Conservation (phyloP, 139 green algal species). For the Pleodorina starrii region DNA sequence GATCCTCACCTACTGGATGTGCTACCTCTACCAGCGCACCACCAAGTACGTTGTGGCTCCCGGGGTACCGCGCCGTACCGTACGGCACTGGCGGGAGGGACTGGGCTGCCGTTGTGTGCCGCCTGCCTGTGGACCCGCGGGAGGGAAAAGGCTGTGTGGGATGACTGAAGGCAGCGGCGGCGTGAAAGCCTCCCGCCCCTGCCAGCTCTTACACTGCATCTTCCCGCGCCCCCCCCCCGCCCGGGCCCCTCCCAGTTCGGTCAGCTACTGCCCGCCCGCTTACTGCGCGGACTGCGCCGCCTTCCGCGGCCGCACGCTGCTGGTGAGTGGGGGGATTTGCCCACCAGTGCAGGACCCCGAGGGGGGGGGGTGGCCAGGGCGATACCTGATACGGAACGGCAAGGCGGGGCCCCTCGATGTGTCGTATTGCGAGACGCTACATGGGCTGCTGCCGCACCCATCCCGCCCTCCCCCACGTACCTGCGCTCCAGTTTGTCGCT, state of each 20-base stretch:
- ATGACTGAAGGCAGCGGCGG: not conserved
- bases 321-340: too few species aligned
- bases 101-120: not conserved
- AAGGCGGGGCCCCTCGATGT: too few species aligned
- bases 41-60: slow-evolving; percentile 71
- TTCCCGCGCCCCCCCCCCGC: not conserved
- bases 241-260: slow-evolving; percentile 44
- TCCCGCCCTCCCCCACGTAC: too few species aligned
- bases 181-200: too few species aligned
- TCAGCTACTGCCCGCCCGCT: slow-evolving; percentile 74
- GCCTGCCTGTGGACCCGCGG: not conserved
- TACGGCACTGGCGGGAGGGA: too few species aligned
- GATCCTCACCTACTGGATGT: slow-evolving; percentile 90
- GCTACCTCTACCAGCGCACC: slow-evolving; percentile 89
- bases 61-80: too few species aligned
- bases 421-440: too few species aligned
- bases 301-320: slow-evolving; percentile 51
- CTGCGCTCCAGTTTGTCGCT: too few species aligned
- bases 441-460: too few species aligned
- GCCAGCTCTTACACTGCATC: not conserved
- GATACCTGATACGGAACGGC: too few species aligned
- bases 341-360: too few species aligned
- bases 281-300: slow-evolving; percentile 87
- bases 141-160: not conserved
- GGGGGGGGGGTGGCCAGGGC: too few species aligned